phyloP scores from a whole-genome alignment of 768 basidiomycete genomes.

The Russula virescens region DNA sequence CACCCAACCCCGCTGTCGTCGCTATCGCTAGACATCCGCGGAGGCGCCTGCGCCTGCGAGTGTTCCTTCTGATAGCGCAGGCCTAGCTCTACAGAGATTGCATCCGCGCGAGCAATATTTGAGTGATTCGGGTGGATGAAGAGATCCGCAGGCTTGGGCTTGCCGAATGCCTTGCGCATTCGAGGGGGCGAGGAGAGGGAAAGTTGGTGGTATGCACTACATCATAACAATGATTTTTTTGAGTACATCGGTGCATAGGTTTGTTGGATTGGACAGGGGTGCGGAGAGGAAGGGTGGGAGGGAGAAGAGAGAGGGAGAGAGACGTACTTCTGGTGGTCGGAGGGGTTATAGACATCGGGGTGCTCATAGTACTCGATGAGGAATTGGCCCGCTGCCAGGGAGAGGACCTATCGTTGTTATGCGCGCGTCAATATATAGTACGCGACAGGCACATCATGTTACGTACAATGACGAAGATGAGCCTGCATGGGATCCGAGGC shows the following conservation, averaged over 20 bases:
- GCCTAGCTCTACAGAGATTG: constrained; percentile 50
- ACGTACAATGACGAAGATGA: constrained; percentile 47
- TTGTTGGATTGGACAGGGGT: neutral
- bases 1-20: constrained; percentile 32
- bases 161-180: constrained; percentile 38
- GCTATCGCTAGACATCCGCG: constrained; percentile 34
- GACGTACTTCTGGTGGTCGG: constrained; percentile 17
- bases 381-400: constrained; percentile 56
- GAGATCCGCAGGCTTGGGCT: constrained; percentile 41
- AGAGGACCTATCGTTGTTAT: constrained; percentile 40
- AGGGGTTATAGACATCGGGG: constrained; percentile 10
- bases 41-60: constrained; percentile 29
- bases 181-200: neutral
- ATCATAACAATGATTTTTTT: no score
- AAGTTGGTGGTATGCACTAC: neutral
- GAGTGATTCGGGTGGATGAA: constrained; percentile 60
- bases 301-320: no score
- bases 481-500: constrained; percentile 29
- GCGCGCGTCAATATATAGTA: neutral
- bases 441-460: neutral
- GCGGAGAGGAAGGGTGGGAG: neutral
- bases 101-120: constrained; percentile 62
- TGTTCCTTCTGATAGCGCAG: constrained; percentile 43
- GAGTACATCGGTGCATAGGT: neutral
- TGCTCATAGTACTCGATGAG: constrained; percentile 41